Evolutionary conservation across 1,284 basidiomycete species (phyloP).

Genomic region (Caloboletus firmus): DNA sequence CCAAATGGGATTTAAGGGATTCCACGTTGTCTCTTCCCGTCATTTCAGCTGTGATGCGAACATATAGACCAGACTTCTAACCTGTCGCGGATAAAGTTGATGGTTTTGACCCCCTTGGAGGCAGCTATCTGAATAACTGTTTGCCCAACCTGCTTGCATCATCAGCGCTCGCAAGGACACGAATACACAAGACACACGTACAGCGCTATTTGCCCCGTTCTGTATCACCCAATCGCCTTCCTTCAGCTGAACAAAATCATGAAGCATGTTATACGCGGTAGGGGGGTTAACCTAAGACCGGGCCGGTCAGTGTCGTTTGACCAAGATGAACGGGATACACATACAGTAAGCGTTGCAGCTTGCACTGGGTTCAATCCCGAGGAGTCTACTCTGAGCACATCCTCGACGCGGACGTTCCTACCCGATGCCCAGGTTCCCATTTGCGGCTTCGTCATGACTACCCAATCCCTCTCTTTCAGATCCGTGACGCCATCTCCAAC

Average conservation of each 20-base stretch:
- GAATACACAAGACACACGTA: slow-evolving; percentile 29
- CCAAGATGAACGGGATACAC: slow-evolving; percentile 16
- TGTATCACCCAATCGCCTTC: slow-evolving; percentile 77
- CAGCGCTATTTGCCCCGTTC: slow-evolving; percentile 84
- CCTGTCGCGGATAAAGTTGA: slow-evolving; percentile 79
- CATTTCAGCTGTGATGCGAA: neutral
- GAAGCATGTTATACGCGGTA: slow-evolving; percentile 80
- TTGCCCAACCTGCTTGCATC: slow-evolving; percentile 61
- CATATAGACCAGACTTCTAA: slow-evolving; percentile 23
- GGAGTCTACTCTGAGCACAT: slow-evolving; percentile 63
- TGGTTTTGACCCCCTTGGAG: slow-evolving; percentile 63
- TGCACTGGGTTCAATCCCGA: slow-evolving; percentile 55
- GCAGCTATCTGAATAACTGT: slow-evolving; percentile 79
- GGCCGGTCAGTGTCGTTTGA: neutral
- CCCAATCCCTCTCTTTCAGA: slow-evolving; percentile 67
- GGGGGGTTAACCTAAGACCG: slow-evolving; percentile 79
- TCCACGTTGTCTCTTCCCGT: slow-evolving; percentile 51
- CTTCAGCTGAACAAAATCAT: slow-evolving; percentile 62
- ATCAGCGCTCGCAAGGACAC: slow-evolving; percentile 1
- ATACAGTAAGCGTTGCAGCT: slow-evolving; percentile 70
- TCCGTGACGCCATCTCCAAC: slow-evolving; percentile 53
- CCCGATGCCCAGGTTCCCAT: slow-evolving; percentile 76
- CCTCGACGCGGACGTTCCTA: slow-evolving; percentile 51
- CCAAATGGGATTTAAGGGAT: slow-evolving; percentile 51
- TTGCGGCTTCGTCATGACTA: slow-evolving; percentile 69